Evolutionary conservation across 129 eudicot species (phyloP), one percentile per base, ranked within the genome.

Genomic region (Escallonia rubra): DNA sequence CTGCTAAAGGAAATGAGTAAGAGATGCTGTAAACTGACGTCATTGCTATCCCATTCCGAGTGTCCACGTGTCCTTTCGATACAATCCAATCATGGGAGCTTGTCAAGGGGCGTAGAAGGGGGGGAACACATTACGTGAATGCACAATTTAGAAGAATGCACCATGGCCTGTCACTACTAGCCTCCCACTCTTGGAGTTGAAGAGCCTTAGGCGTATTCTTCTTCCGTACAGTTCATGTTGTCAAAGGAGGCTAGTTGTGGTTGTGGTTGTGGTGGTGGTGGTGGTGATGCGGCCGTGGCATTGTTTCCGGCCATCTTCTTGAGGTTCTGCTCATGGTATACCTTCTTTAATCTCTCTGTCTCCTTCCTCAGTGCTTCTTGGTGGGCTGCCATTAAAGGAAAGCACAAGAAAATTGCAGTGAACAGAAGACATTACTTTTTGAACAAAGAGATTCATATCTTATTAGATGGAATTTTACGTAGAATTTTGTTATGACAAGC

Each of bases 281-380:
- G 48, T 62, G 73, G 75, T 44, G 74, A 58, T 45, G 72, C 43
- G 23, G 80, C 12, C 41, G 69, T 14, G 0, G 52, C 10, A 4
- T 63, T 79, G 61, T 61, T 79, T 49, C 59, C 71, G 41, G 81
- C 96, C 78, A 73, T 80, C 68, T 81, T 82, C 72, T 65, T 76
- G 66, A 76, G 7, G 80, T 79, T 85, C 76, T 91, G 95, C 61
- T 92, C 84, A 68, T 86, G 80, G 70, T 81, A 86, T 67, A 88
- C 74, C 65, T 92, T 89, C 75, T 88, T 92, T 41, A 92, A 82
- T 76, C 98, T 92, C 83, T 88, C 96, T 23, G 88, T 86, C 76
- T 92, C 98, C 73, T 78, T 86, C 77, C 82, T 92, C 90, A 88
- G 57, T 78, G 96, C 96, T 78, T 92, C 98, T 82, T 92, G 98